Conservation (phyloP, 129 eudicot species). For the Kitagawia praeruptora region DNA sequence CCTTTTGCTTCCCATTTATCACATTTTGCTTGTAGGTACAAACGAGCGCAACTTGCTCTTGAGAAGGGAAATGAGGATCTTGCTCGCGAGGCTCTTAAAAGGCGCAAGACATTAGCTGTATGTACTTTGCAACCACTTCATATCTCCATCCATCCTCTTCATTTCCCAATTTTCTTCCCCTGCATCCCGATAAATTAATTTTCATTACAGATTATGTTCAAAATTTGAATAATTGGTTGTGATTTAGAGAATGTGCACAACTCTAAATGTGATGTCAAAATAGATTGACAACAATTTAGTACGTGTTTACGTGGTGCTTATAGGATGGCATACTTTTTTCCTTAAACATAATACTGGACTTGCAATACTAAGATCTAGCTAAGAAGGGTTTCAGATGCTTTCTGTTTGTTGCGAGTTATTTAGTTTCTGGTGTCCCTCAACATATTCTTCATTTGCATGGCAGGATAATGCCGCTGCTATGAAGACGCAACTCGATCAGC, state of each 20-base stretch:
- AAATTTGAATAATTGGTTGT: not conserved
- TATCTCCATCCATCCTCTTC: not conserved
- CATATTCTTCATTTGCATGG: not conserved
- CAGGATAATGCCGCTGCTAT: slow-evolving; percentile 86
- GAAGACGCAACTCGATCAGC: slow-evolving; percentile 93
- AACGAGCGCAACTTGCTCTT: slow-evolving; percentile 91
- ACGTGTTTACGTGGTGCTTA: not conserved
- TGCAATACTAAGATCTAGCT: not conserved
- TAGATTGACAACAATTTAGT: not conserved
- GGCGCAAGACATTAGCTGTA: slow-evolving; percentile 97
- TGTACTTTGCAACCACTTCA: slow-evolving; percentile 12
- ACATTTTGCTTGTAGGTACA: slow-evolving; percentile 47
- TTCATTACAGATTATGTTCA: not conserved
- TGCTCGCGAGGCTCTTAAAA: slow-evolving; percentile 97
- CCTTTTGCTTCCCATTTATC: not conserved
- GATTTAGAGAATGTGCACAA: not conserved
- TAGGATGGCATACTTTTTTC: not conserved
- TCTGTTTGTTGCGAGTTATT: not conserved
- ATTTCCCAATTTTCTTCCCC: not conserved
- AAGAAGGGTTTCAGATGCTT: not conserved
- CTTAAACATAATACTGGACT: not conserved
- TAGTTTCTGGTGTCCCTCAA: not conserved
- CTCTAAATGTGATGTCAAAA: not conserved
- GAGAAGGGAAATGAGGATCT: slow-evolving; percentile 96
- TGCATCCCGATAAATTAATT: not conserved